A percentile compares a stretch with the other conserved stretches of the same genome.
Evolutionary conservation across 371 early-diverging fungal species (phyloP).

Genomic region (Conidiobolus incongruus): DNA sequence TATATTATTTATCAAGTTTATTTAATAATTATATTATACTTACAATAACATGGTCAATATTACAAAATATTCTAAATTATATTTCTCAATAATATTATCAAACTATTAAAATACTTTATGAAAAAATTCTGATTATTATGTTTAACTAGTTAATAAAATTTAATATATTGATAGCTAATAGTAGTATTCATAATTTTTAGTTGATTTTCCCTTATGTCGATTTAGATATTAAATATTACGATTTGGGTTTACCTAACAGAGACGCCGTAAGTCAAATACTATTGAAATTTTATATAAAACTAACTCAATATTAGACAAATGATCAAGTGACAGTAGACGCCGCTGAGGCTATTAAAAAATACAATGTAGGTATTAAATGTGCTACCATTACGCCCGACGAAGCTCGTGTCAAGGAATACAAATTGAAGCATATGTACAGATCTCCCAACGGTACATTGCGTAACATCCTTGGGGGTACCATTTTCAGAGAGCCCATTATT

Average conservation of each 20-base stretch:
- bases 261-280: conserved; percentile 30
- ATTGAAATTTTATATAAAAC: not conserved
- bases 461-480: conserved; percentile 89
- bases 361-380: conserved; percentile 96
- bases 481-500: conserved; percentile 94
- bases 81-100: too few relatives aligned
- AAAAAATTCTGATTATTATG: too few relatives aligned
- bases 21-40: too few relatives aligned
- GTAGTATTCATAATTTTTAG: conserved; percentile 11
- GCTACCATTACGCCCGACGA: conserved; percentile 97
- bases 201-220: conserved; percentile 82
- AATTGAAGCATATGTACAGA: conserved; percentile 88
- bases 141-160: too few relatives aligned
- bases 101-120: too few relatives aligned
- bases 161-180: too few relatives aligned
- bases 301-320: conserved; percentile 35
- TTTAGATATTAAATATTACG: conserved; percentile 86
- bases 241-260: conserved; percentile 77
- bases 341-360: conserved; percentile 87
- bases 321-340: conserved; percentile 92
- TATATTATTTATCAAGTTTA: too few relatives aligned
- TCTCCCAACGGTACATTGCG: conserved; percentile 95
- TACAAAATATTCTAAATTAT: too few relatives aligned
- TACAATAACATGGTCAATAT: too few relatives aligned
- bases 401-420: conserved; percentile 86